phyloP scores from a whole-genome alignment of 129 eudicot genomes.

The Glebionis coronaria region DNA sequence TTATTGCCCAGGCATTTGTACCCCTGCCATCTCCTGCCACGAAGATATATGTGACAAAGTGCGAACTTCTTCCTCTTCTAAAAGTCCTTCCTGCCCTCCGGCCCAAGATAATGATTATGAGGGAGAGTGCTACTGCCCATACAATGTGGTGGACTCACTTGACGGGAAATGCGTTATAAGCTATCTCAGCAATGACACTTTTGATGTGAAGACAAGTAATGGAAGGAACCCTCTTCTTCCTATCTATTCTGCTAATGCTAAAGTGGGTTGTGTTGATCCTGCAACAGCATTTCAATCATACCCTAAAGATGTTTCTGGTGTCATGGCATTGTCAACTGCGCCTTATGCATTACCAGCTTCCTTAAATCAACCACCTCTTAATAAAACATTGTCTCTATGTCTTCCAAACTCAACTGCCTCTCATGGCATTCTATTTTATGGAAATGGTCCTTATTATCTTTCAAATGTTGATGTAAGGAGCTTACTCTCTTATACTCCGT shows the following conservation, averaged over 20 bases:
- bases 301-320: conserved; percentile 11
- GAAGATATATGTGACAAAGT: conserved; percentile 30
- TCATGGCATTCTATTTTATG: conserved; percentile 37
- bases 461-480: neutral
- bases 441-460: conserved; percentile 35
- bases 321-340: conserved; percentile 7
- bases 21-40: conserved; percentile 24
- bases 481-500: conserved; percentile 1
- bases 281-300: neutral
- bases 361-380: conserved; percentile 12
- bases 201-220: conserved; percentile 12
- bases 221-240: conserved; percentile 18
- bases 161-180: conserved; percentile 26
- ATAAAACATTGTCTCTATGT: conserved; percentile 23
- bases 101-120: neutral
- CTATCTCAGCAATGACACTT: conserved; percentile 22
- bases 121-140: conserved; percentile 21
- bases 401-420: conserved; percentile 25
- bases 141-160: conserved; percentile 32
- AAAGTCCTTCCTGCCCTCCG: conserved; percentile 23
- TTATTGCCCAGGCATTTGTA: conserved; percentile 17
- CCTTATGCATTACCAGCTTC: conserved; percentile 2
- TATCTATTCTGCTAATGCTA: neutral
- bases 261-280: conserved; percentile 24
- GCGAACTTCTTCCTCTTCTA: conserved; percentile 12